phyloP scores from a whole-genome alignment of 257 asterid genomes.

The Nyctanthes arbortristis region DNA sequence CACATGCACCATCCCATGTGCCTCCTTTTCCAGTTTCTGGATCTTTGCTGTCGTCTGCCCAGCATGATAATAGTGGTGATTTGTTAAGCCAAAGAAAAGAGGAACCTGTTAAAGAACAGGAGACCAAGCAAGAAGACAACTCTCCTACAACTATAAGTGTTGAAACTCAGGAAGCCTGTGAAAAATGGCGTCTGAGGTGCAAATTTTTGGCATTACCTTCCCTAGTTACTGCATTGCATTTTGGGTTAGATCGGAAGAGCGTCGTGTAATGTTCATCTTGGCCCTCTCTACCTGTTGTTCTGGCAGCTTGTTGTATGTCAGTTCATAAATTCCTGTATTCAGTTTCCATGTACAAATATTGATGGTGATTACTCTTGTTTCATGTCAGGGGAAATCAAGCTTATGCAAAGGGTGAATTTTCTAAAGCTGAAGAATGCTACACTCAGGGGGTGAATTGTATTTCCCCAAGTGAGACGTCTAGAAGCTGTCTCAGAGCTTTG shows the following conservation, averaged over 20 bases:
- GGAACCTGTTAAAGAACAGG: conserved; percentile 45
- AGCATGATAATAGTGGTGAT: conserved; percentile 45
- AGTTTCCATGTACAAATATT: conserved; percentile 6
- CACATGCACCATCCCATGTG: conserved; percentile 42
- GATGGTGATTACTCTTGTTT: conserved; percentile 37
- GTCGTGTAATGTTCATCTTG: not conserved
- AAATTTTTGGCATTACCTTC: conserved; percentile 10
- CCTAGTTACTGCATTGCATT: not conserved
- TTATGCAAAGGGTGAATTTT: conserved; percentile 78
- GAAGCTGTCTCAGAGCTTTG: conserved; percentile 73
- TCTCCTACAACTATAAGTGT: conserved; percentile 48
- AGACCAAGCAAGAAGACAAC: conserved; percentile 36
- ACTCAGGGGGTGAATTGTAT: conserved; percentile 76
- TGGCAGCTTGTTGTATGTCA: not conserved
- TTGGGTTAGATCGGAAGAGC: not conserved
- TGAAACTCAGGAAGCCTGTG: conserved; percentile 90
- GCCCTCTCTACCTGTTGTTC: conserved; percentile 9
- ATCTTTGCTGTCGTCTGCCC: conserved; percentile 42
- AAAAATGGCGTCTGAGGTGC: conserved; percentile 92
- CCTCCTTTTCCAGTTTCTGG: conserved; percentile 56
- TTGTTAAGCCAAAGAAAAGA: conserved; percentile 37
- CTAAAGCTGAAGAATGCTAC: conserved; percentile 86
- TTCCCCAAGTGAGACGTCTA: conserved; percentile 64
- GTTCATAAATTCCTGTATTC: conserved; percentile 8
- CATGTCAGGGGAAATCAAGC: conserved; percentile 93